phyloP scores from a whole-genome alignment of 257 asterid species.

The Osmanthus fragrans region DNA sequence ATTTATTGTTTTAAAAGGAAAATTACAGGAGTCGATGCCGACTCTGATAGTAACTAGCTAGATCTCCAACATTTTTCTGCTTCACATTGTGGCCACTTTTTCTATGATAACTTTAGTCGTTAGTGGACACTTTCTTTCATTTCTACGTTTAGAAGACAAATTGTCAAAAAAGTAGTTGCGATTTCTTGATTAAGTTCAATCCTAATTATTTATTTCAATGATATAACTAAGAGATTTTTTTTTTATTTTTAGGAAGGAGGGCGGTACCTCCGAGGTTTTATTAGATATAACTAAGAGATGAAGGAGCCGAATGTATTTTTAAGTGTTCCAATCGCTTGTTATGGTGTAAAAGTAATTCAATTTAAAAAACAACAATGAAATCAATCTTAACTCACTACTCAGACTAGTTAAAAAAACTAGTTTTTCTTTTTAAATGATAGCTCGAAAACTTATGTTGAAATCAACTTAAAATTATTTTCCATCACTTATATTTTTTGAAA shows the following conservation, averaged over 20 bases:
- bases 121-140: too few relatives aligned
- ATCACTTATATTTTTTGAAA: slow-evolving; percentile 21
- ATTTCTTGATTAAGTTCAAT: not conserved
- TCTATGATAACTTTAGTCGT: too few relatives aligned
- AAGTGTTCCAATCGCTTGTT: too few relatives aligned
- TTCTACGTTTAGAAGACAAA: too few relatives aligned
- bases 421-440: not conserved
- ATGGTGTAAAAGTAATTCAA: not conserved
- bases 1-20: too few relatives aligned
- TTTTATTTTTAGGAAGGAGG: too few relatives aligned
- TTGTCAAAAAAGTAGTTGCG: not conserved
- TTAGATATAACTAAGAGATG: not conserved
- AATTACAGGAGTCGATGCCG: too few relatives aligned
- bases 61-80: too few relatives aligned
- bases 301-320: not conserved
- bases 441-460: slow-evolving; percentile 10
- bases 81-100: too few relatives aligned
- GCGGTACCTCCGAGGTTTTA: too few relatives aligned
- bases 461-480: slow-evolving; percentile 18
- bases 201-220: not conserved
- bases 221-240: not conserved
- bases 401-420: not conserved
- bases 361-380: not conserved
- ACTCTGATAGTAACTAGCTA: too few relatives aligned
- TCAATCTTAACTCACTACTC: not conserved